These are phyloP conservation scores for Tolypocladium paradoxum DNA, from an alignment of 2,329 filamentous ascomycete species.

Conservation along the genomic window DNA sequence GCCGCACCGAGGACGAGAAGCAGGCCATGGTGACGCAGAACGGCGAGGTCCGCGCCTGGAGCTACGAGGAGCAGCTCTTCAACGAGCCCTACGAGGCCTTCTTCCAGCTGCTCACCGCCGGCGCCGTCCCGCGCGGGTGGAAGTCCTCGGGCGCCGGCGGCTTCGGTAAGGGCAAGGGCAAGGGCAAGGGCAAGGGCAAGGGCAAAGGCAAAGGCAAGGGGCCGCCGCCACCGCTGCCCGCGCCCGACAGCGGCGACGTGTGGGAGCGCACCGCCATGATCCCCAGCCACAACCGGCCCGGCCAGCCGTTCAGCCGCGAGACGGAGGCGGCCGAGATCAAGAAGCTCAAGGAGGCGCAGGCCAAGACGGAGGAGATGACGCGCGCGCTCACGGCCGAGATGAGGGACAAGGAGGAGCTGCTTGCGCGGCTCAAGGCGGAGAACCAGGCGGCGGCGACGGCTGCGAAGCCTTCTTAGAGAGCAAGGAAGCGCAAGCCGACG, in stretches of 20 bases:
- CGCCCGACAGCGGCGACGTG: conserved; percentile 35
- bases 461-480: conserved; percentile 17
- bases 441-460: conserved; percentile 38
- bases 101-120: conserved; percentile 73
- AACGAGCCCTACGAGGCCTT: conserved; percentile 93
- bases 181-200: conserved; percentile 40
- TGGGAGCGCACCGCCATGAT: conserved; percentile 65
- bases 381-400: conserved; percentile 49
- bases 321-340: conserved; percentile 55
- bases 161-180: neutral
- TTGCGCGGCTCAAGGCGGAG: conserved; percentile 50
- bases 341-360: conserved; percentile 51
- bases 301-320: conserved; percentile 63
- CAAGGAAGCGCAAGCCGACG: conserved; percentile 5
- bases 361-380: conserved; percentile 50
- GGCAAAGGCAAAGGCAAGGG: too few relatives aligned
- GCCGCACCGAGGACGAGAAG: conserved; percentile 65
- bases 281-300: conserved; percentile 54
- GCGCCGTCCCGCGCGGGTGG: conserved; percentile 44
- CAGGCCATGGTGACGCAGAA: conserved; percentile 45
- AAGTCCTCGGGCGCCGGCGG: conserved; percentile 24
- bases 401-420: conserved; percentile 51
- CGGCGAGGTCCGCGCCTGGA: conserved; percentile 64
- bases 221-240: conserved; percentile 25
- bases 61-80: conserved; percentile 90